These are phyloP conservation scores for Xanthoceras sorbifolium DNA, from an alignment of 345 rosid species.

Conservation along the genomic window DNA sequence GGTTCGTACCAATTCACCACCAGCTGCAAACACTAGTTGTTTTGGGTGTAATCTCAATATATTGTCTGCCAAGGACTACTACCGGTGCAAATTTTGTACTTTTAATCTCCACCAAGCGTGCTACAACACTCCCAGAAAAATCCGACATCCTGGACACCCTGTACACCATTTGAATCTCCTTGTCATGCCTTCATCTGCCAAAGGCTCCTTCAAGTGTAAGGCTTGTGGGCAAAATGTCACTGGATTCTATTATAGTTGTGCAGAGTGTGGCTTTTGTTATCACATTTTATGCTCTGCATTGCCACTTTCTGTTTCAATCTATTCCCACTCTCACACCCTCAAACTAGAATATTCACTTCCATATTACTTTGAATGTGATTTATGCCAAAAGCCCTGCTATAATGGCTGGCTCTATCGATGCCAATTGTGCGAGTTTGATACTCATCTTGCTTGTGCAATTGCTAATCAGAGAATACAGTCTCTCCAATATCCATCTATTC, in stretches of 20 bases:
- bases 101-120: constrained; percentile 45
- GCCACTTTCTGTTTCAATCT: constrained; percentile 37
- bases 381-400: constrained; percentile 37
- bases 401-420: constrained; percentile 59
- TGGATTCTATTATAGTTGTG: constrained; percentile 50
- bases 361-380: constrained; percentile 44
- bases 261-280: constrained; percentile 32
- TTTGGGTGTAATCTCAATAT: constrained; percentile 38
- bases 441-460: constrained; percentile 50
- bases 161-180: constrained; percentile 36
- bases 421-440: constrained; percentile 49
- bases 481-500: too few relatives aligned
- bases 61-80: constrained; percentile 36
- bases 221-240: constrained; percentile 41
- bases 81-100: constrained; percentile 43
- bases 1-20: background rate
- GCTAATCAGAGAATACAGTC: constrained; percentile 17
- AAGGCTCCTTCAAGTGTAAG: constrained; percentile 28
- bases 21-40: constrained; percentile 18
- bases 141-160: constrained; percentile 45
- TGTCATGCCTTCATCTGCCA: constrained; percentile 20
- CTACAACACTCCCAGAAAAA: constrained; percentile 42
- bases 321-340: constrained; percentile 49
- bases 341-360: constrained; percentile 51
- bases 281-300: constrained; percentile 49